These are phyloP conservation scores for Ophioceras dolichostomum DNA, from an alignment of 2,329 filamentous ascomycete species.

Conservation along the genomic window DNA sequence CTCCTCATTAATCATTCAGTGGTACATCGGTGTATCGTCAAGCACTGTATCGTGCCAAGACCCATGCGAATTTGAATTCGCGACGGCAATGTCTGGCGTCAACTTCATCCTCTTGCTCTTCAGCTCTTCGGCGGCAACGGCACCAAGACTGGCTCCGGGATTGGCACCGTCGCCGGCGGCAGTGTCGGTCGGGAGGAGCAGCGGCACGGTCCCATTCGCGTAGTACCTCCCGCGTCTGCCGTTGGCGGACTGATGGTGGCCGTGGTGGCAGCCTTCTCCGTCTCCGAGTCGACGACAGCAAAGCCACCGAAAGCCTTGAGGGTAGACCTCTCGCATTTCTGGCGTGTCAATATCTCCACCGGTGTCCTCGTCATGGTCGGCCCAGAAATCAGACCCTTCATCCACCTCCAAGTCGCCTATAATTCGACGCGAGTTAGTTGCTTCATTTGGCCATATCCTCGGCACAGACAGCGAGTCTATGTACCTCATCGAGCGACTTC, in stretches of 20 bases:
- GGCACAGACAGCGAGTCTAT: not conserved
- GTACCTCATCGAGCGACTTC: too few relatives aligned
- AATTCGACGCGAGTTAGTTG: not conserved
- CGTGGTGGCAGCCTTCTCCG: not conserved
- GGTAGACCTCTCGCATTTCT: slow-evolving; percentile 10
- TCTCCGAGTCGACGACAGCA: slow-evolving; percentile 12
- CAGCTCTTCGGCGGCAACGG: too few relatives aligned
- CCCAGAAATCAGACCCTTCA: slow-evolving; percentile 13
- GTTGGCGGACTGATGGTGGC: not conserved
- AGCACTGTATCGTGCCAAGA: too few relatives aligned
- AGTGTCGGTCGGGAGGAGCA: too few relatives aligned
- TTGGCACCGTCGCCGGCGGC: too few relatives aligned
- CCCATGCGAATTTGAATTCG: too few relatives aligned
- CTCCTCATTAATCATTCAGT: too few relatives aligned
- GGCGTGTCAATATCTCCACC: slow-evolving; percentile 15
- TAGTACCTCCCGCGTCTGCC: not conserved
- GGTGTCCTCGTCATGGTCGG: slow-evolving; percentile 14
- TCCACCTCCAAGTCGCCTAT: slow-evolving; percentile 13
- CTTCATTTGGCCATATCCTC: not conserved
- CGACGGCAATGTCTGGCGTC: too few relatives aligned
- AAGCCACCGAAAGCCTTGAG: slow-evolving; percentile 16
- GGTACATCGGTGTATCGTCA: too few relatives aligned
- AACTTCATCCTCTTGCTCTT: too few relatives aligned
- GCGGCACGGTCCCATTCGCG: too few relatives aligned
- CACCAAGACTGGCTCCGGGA: too few relatives aligned